Evolutionary conservation across 371 early-diverging fungal genomes (phyloP).

Genomic region (Globomyces sp.): DNA sequence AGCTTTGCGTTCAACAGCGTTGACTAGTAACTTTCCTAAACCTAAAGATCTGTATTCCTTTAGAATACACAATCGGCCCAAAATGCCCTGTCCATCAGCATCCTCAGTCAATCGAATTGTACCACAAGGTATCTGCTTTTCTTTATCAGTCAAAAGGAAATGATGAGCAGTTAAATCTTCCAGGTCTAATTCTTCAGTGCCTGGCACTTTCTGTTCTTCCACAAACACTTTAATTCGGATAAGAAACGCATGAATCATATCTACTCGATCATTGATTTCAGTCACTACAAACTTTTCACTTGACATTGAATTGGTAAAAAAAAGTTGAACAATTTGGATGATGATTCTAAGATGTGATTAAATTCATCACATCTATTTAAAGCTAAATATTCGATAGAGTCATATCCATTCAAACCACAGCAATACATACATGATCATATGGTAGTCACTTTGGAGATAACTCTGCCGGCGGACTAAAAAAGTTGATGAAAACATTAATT

Average conservation of each 20-base stretch:
- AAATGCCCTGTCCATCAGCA: neutral
- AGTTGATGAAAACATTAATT: too few relatives aligned
- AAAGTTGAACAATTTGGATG: too few relatives aligned
- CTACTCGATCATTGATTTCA: too few relatives aligned
- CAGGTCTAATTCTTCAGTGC: neutral
- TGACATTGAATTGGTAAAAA: too few relatives aligned
- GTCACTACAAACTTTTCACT: too few relatives aligned
- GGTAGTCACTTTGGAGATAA: too few relatives aligned
- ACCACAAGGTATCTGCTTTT: neutral
- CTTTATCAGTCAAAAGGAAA: neutral
- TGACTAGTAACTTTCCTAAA: neutral
- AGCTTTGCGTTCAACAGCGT: neutral
- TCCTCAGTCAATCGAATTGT: neutral
- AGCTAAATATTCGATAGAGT: too few relatives aligned
- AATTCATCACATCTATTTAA: too few relatives aligned
- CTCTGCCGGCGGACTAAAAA: too few relatives aligned
- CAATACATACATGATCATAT: too few relatives aligned
- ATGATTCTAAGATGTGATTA: too few relatives aligned
- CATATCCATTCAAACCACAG: too few relatives aligned
- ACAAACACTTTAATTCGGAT: slow-evolving; percentile 2
- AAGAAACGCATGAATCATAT: neutral
- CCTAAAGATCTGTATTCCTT: neutral
- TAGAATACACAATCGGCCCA: neutral
- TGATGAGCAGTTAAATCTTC: neutral
- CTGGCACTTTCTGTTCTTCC: neutral